A percentile compares a stretch with the other conserved stretches of the same genome.
Conservation (phyloP, 345 rosid species). For the Camelina sativa region DNA sequence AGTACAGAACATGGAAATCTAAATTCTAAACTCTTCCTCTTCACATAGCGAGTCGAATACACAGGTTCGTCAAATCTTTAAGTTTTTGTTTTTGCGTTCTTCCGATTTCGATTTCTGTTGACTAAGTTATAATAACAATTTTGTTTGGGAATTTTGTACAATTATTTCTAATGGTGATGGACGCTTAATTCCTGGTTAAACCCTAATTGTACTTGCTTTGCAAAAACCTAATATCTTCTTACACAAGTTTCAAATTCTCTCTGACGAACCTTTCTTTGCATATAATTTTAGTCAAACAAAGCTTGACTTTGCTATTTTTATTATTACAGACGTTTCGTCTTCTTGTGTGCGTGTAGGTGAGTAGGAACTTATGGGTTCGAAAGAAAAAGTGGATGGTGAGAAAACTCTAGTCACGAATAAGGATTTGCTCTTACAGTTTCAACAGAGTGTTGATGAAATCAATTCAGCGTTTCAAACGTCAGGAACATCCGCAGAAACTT, state of each 20-base stretch:
- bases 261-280: background rate
- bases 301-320: slow-evolving; percentile 7
- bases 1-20: background rate
- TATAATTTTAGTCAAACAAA: slow-evolving; percentile 4
- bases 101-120: slow-evolving; percentile 2
- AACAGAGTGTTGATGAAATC: background rate
- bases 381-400: background rate
- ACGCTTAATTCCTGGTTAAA: slow-evolving; percentile 4
- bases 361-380: slow-evolving; percentile 5
- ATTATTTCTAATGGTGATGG: background rate
- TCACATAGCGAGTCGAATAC: background rate
- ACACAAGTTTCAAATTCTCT: slow-evolving; percentile 29
- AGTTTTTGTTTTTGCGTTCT: background rate
- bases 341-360: background rate
- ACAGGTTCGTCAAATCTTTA: background rate
- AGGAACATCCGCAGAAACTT: slow-evolving; percentile 6
- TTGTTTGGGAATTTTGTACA: background rate
- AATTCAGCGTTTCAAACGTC: background rate
- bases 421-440: background rate
- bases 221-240: slow-evolving; percentile 18
- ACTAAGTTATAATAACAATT: background rate
- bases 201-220: slow-evolving; percentile 19
- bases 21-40: background rate
- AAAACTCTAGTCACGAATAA: background rate
- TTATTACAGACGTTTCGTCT: slow-evolving; percentile 6